Evolutionary conservation across 148 eudicot species (phyloP).

Genomic region (Nyssa sinensis): DNA sequence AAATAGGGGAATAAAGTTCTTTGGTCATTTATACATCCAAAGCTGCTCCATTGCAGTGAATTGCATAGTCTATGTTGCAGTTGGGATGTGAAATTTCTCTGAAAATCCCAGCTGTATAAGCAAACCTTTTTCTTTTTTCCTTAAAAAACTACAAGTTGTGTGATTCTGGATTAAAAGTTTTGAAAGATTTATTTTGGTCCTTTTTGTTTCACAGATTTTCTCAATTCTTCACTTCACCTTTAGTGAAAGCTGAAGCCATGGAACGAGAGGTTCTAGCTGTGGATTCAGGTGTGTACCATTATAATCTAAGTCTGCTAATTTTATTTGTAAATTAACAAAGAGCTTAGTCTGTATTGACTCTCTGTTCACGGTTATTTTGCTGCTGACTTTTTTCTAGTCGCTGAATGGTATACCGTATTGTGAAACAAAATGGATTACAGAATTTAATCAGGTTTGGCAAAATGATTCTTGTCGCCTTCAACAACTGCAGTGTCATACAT

Average conservation of each 20-base stretch:
- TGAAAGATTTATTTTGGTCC: not conserved
- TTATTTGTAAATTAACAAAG: not conserved
- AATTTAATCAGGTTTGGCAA: constrained; percentile 93
- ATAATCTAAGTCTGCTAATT: constrained; percentile 2
- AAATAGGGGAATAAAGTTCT: no score
- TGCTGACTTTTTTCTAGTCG: constrained; percentile 1
- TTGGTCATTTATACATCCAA: no score
- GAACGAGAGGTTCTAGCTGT: constrained; percentile 89
- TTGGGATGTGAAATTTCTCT: no score
- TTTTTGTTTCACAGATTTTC: constrained; percentile 56
- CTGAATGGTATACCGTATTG: constrained; percentile 10
- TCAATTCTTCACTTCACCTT: constrained; percentile 83
- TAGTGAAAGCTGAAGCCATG: constrained; percentile 90
- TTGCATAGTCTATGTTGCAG: no score
- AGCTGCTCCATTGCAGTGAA: no score
- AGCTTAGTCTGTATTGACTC: not conserved
- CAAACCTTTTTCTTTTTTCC: not conserved
- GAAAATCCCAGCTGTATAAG: not conserved
- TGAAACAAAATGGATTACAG: constrained; percentile 31
- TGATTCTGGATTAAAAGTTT: not conserved
- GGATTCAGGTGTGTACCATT: constrained; percentile 68
- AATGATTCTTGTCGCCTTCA: constrained; percentile 94
- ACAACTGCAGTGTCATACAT: constrained; percentile 91
- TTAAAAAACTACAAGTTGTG: not conserved
- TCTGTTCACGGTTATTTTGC: not conserved